These are phyloP conservation scores for Leptomonas pyrrhocoris DNA, from an alignment of 208 protist species.

Conservation along the genomic window DNA sequence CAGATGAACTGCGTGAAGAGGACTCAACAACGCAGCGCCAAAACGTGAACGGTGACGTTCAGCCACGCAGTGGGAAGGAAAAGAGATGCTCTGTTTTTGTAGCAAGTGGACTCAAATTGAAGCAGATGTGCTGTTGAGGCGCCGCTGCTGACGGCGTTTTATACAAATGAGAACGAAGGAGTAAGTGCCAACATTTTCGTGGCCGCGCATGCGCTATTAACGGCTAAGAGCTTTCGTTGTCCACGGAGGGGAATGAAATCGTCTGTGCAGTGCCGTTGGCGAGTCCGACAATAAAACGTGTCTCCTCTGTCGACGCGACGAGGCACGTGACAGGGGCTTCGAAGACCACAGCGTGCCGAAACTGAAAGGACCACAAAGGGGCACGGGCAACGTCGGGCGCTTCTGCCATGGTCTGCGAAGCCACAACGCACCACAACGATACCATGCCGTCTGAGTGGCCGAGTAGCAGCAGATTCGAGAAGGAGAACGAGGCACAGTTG, in stretches of 20 bases:
- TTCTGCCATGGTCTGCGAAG: constrained; percentile 23
- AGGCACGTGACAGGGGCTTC: constrained; percentile 29
- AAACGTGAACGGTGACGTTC: no score
- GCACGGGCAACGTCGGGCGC: constrained; percentile 4
- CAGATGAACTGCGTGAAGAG: no score
- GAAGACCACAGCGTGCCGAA: constrained; percentile 29
- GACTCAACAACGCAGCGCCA: no score
- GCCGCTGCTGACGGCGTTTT: no score
- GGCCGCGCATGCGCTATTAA: no score
- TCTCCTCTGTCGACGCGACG: constrained; percentile 10
- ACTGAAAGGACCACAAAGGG: constrained; percentile 34
- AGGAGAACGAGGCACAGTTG: constrained; percentile 30
- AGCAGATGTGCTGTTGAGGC: no score
- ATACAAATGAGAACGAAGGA: no score
- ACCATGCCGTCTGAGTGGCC: constrained; percentile 33
- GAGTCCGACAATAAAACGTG: constrained; percentile 25
- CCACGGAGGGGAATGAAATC: constrained; percentile 16
- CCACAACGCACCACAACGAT: constrained; percentile 30
- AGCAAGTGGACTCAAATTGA: no score
- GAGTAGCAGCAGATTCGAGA: constrained; percentile 26
- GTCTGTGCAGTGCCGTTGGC: constrained; percentile 24
- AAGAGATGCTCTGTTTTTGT: no score
- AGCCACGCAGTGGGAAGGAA: no score
- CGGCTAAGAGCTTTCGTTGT: constrained; percentile 9
- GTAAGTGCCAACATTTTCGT: background rate